phyloP scores from a whole-genome alignment of 805 yeast species.

The Wickerhamiella azyma region DNA sequence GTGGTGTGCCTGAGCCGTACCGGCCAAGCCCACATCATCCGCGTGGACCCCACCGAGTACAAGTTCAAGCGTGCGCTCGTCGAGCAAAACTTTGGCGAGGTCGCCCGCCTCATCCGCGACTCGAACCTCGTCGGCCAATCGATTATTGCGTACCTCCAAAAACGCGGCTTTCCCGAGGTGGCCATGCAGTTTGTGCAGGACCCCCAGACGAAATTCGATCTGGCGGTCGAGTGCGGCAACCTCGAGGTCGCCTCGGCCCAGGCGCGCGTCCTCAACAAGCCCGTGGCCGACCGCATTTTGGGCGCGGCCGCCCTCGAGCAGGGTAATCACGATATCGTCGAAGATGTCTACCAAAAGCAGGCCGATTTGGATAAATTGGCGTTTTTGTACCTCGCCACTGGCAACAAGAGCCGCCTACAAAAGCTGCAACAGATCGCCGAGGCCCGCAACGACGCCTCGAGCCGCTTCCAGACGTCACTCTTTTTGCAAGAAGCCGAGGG shows the following conservation, averaged over 20 bases:
- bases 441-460: conserved; percentile 65
- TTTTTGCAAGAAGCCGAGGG: conserved; percentile 62
- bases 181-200: conserved; percentile 96
- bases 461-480: conserved; percentile 70
- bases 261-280: conserved; percentile 61
- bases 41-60: conserved; percentile 92
- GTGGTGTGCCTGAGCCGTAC: conserved; percentile 74
- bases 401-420: conserved; percentile 57
- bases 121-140: conserved; percentile 95
- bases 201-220: conserved; percentile 87
- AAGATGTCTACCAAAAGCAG: conserved; percentile 76
- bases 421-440: conserved; percentile 87
- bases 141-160: conserved; percentile 86
- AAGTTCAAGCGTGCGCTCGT: conserved; percentile 88
- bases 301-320: conserved; percentile 79
- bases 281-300: conserved; percentile 63
- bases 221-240: conserved; percentile 89
- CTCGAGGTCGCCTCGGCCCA: conserved; percentile 75
- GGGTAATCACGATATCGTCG: conserved; percentile 78
- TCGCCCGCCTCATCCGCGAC: conserved; percentile 69
- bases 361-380: conserved; percentile 80
- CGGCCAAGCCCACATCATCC: conserved; percentile 65
- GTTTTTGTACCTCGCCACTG: conserved; percentile 73
- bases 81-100: conserved; percentile 82
- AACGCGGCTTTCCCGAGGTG: conserved; percentile 92